Conservation (phyloP, 768 basidiomycete species). For the Clitopilus passeckerianus region DNA sequence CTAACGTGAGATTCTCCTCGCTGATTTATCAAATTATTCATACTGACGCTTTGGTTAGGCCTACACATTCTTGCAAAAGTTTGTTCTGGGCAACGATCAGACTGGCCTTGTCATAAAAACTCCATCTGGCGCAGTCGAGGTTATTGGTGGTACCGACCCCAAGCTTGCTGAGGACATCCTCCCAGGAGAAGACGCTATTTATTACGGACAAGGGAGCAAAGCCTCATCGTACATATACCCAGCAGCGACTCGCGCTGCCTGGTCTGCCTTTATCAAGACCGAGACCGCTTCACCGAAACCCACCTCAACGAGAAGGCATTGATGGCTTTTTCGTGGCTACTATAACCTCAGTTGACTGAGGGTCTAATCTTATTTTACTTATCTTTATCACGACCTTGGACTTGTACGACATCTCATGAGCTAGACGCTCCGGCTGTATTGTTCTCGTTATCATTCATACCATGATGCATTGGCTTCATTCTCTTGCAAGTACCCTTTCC, state of each 20-base stretch:
- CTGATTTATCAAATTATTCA: not conserved
- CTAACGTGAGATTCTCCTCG: slow-evolving; percentile 24
- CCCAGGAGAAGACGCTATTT: slow-evolving; percentile 53
- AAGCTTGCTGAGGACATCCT: slow-evolving; percentile 40
- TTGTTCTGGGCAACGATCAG: slow-evolving; percentile 56
- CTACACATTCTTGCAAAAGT: slow-evolving; percentile 58
- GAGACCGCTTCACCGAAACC: slow-evolving; percentile 19
- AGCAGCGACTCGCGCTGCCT: slow-evolving; percentile 48
- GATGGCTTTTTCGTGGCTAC: not conserved
- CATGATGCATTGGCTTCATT: not conserved
- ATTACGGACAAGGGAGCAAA: slow-evolving; percentile 45
- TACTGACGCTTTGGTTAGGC: slow-evolving; percentile 33
- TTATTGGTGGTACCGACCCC: slow-evolving; percentile 46
- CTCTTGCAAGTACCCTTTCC: not conserved
- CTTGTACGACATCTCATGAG: not conserved
- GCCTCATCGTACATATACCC: slow-evolving; percentile 53
- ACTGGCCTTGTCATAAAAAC: slow-evolving; percentile 48
- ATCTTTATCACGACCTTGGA: not conserved
- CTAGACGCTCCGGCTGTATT: not conserved
- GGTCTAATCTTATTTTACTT: not conserved
- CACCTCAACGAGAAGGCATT: not conserved
- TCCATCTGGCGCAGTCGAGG: slow-evolving; percentile 19
- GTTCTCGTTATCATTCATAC: not conserved
- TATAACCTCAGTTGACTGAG: not conserved
- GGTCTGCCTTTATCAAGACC: slow-evolving; percentile 45